Evolutionary conservation across 139 green algal species (phyloP).

Genomic region (Chlamydomonas urium): DNA sequence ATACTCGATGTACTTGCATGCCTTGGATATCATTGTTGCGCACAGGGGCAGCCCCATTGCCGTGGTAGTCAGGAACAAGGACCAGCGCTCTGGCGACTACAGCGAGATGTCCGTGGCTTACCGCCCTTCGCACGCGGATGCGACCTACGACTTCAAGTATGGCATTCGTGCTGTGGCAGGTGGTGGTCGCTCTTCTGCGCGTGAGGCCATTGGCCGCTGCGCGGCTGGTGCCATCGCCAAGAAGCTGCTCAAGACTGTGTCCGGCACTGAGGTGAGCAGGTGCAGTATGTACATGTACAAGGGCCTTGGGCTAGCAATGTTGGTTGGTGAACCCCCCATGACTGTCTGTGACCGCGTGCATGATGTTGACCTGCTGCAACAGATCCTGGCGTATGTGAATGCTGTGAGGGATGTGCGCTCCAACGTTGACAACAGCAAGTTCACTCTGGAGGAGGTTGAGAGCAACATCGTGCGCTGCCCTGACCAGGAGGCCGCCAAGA

Average conservation of each 20-base stretch:
- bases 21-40: slow-evolving; percentile 2
- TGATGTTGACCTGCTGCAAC: slow-evolving; percentile 1
- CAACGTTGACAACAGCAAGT: slow-evolving; percentile 65
- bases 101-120: slow-evolving; percentile 87
- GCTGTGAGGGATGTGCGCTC: slow-evolving; percentile 74
- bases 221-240: slow-evolving; percentile 96
- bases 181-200: slow-evolving; percentile 89
- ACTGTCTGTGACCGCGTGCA: too few species aligned
- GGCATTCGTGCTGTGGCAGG: slow-evolving; percentile 92
- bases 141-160: slow-evolving; percentile 99
- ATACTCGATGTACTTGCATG: too few species aligned
- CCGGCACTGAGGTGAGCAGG: slow-evolving; percentile 60
- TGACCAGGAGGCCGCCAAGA: slow-evolving; percentile 72
- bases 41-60: slow-evolving; percentile 92
- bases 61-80: slow-evolving; percentile 95
- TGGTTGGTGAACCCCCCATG: too few species aligned
- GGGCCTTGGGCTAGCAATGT: too few species aligned
- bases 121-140: slow-evolving; percentile 91
- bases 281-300: background rate
- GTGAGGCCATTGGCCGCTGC: slow-evolving; percentile 97
- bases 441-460: slow-evolving; percentile 90
- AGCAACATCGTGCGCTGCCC: slow-evolving; percentile 94
- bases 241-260: slow-evolving; percentile 85
- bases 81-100: slow-evolving; percentile 86
- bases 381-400: slow-evolving; percentile 91